phyloP scores from a whole-genome alignment of 202 grass and related monocot species.

The Digitaria exilis region DNA sequence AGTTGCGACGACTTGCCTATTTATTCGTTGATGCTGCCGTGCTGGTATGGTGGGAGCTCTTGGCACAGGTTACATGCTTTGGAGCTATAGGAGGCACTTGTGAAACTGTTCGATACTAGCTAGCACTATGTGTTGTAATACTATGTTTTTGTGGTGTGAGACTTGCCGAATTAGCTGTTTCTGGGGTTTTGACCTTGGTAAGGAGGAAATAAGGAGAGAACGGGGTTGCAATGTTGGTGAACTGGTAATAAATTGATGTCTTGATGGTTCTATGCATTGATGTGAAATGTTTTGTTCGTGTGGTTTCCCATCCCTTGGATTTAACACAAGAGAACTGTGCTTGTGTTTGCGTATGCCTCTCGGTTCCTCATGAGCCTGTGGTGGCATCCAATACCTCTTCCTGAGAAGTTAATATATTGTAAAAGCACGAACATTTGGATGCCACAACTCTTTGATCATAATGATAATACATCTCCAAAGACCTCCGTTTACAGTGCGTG shows the following conservation, averaged over 20 bases:
- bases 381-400: too few species aligned
- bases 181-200: slow-evolving; percentile 40
- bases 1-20: slow-evolving; percentile 31
- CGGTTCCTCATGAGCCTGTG: too few species aligned
- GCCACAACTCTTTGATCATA: too few species aligned
- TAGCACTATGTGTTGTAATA: slow-evolving; percentile 34
- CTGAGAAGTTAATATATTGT: too few species aligned
- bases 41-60: slow-evolving; percentile 54
- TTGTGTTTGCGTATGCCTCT: background rate
- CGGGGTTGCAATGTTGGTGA: slow-evolving; percentile 17
- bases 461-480: too few species aligned
- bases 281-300: background rate
- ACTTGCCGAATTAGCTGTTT: slow-evolving; percentile 26
- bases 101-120: slow-evolving; percentile 30
- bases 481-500: too few species aligned
- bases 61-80: slow-evolving; percentile 36
- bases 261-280: background rate
- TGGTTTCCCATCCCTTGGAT: background rate
- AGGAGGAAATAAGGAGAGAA: slow-evolving; percentile 47
- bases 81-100: slow-evolving; percentile 37
- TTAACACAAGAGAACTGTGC: background rate
- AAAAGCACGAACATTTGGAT: too few species aligned
- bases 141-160: slow-evolving; percentile 38
- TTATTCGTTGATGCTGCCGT: slow-evolving; percentile 52
- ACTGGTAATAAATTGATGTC: slow-evolving; percentile 3